Evolutionary conservation across 2,329 filamentous ascomycete genomes (phyloP).

Genomic region (Alternaria solani): DNA sequence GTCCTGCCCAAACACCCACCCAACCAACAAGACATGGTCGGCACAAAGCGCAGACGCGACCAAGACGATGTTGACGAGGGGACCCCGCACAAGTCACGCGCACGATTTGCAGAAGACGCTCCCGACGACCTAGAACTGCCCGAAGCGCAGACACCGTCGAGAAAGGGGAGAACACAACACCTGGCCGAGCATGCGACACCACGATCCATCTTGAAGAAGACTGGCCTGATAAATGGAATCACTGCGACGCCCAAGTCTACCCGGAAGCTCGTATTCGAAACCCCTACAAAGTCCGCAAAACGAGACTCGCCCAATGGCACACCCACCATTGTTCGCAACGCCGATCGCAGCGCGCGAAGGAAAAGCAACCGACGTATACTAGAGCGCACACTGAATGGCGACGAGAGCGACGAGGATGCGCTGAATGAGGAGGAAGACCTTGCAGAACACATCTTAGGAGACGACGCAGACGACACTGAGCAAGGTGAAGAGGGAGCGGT

Average conservation of each 20-base stretch:
- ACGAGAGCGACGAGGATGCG: constrained; percentile 71
- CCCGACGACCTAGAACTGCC: constrained; percentile 30
- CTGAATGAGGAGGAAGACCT: constrained; percentile 73
- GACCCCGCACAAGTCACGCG: constrained; percentile 40
- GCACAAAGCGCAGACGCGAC: constrained; percentile 44
- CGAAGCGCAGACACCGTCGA: constrained; percentile 44
- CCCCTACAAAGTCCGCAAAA: constrained; percentile 50
- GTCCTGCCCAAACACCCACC: constrained; percentile 12
- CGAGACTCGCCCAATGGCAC: constrained; percentile 56
- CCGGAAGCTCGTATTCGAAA: constrained; percentile 58
- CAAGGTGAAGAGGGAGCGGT: constrained; percentile 36
- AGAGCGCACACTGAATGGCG: constrained; percentile 71
- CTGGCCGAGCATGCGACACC: constrained; percentile 41
- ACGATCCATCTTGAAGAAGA: constrained; percentile 46
- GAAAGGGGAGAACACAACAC: constrained; percentile 31
- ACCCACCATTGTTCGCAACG: constrained; percentile 72
- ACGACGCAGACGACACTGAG: constrained; percentile 54
- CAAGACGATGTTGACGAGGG: constrained; percentile 29
- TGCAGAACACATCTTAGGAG: constrained; percentile 72
- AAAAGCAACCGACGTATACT: constrained; percentile 84
- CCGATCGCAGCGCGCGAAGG: constrained; percentile 83
- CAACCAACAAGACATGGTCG: constrained; percentile 34
- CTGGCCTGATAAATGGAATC: constrained; percentile 27
- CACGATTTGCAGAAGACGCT: constrained; percentile 21
- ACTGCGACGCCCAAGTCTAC: constrained; percentile 54